A percentile compares a stretch with the other conserved stretches of the same genome.
Conservation (phyloP, 306 rosid species). For the Trifolium subterraneum region DNA sequence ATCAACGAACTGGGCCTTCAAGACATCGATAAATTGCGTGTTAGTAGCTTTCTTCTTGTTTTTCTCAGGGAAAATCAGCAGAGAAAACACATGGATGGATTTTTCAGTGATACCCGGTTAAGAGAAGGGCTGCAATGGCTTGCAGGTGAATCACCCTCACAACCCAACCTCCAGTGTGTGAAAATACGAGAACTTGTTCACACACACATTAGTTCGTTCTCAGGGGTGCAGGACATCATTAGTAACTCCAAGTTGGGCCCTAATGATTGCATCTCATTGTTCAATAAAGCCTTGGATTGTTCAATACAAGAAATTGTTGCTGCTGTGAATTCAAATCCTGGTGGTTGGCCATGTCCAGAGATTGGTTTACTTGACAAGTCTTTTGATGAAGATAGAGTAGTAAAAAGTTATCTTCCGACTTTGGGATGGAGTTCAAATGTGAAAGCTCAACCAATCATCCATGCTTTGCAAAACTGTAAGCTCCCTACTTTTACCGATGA, state of each 20-base stretch:
- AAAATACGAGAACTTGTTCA: slow-evolving; percentile 67
- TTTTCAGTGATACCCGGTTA: slow-evolving; percentile 71
- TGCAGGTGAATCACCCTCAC: slow-evolving; percentile 80
- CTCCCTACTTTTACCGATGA: slow-evolving; percentile 66
- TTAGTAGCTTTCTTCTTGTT: slow-evolving; percentile 67
- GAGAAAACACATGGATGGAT: slow-evolving; percentile 55
- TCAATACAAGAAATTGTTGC: slow-evolving; percentile 58
- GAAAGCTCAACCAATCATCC: slow-evolving; percentile 57
- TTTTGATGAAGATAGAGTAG: slow-evolving; percentile 50
- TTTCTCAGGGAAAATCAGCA: slow-evolving; percentile 62
- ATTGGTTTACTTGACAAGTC: slow-evolving; percentile 59
- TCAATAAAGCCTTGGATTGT: slow-evolving; percentile 80
- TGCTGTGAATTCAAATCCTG: slow-evolving; percentile 64
- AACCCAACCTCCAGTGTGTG: slow-evolving; percentile 57
- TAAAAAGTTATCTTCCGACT: slow-evolving; percentile 56
- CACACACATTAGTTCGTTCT: slow-evolving; percentile 59
- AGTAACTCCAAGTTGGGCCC: slow-evolving; percentile 65
- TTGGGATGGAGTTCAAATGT: slow-evolving; percentile 77
- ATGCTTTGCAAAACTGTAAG: slow-evolving; percentile 61
- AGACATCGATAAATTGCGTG: slow-evolving; percentile 63
- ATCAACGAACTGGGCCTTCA: slow-evolving; percentile 66
- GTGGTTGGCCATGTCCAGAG: slow-evolving; percentile 89
- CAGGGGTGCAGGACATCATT: slow-evolving; percentile 49
- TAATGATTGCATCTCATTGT: slow-evolving; percentile 65
- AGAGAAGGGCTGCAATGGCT: slow-evolving; percentile 91